Evolutionary conservation across 495 filamentous ascomycete species (phyloP), one percentile per base, ranked within the genome.

Genomic region (Hamigera avellanea): DNA sequence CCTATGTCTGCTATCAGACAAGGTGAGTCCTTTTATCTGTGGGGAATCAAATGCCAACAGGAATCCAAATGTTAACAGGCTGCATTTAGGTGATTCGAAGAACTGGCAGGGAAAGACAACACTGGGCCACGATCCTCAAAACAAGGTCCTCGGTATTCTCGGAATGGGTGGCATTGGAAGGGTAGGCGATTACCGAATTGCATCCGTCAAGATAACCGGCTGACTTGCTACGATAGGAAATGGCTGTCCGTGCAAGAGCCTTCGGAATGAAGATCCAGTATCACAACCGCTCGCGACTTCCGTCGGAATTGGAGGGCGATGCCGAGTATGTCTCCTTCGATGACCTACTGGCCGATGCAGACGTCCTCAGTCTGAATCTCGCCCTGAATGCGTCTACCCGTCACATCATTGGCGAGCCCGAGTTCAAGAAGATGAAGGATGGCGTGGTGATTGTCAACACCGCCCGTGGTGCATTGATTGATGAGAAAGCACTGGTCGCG

Each of bases 81-180:
- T n/a, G n/a, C n/a, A n/a, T n/a, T n/a, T n/a, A n/a, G n/a, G n/a
- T n/a, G n/a, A n/a, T n/a, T n/a, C n/a, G n/a, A n/a, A n/a, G n/a
- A 49, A 69, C 49, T 77, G 67, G 69, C 62, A 61, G 30, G 63
- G 73, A 30, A 46, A 64, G 19, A 50, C 70, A 42, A 62, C 63
- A 6, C 58, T 80, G 14, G 76, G 73, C 19, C 75, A 72, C 41
- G 81, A 84, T 45, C 85, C 85, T 6, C 62, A 76, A 40, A 73
- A 70, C 10, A 87, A 88, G 52, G 61, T 70, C 0, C 67, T 93
- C 0, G 86, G 85, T 14, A 78, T 94, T 45, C 70, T 91, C 45
- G 86, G 86, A 1, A 87, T 88, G 73, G 86, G 86, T 18, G 86
- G 85, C 25, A 93, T 93, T 36, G 84, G 82, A 30, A 50, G 63